A percentile compares a stretch with the other conserved stretches of the same genome.
phyloP scores from a whole-genome alignment of 805 yeast genomes.

The Komagataella pastoris region DNA sequence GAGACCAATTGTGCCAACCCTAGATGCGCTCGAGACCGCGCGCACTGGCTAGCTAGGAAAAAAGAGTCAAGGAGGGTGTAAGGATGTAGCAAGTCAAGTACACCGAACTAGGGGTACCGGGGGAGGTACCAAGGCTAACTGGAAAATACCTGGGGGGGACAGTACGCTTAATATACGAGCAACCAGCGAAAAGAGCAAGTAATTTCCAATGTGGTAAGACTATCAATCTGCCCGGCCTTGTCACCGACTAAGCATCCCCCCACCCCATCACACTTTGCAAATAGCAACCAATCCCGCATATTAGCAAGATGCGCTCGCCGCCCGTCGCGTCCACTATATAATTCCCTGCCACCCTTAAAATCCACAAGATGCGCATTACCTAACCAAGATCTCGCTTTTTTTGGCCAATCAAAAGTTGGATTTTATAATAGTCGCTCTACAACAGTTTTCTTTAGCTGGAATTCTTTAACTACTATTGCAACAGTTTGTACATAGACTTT shows the following conservation, averaged over 20 bases:
- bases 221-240: neutral
- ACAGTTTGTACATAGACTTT: neutral
- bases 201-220: neutral
- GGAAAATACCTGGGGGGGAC: neutral
- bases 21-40: neutral
- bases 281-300: neutral
- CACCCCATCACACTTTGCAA: neutral
- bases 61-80: neutral
- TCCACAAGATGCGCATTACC: neutral
- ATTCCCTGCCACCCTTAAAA: neutral
- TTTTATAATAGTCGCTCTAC: neutral
- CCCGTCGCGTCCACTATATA: neutral
- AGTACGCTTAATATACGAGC: neutral
- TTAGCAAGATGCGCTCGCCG: neutral
- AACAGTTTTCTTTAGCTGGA: neutral
- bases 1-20: neutral
- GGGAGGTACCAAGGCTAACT: neutral
- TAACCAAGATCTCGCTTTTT: neutral
- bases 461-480: neutral
- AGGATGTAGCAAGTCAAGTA: neutral
- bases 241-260: neutral
- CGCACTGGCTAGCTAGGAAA: neutral
- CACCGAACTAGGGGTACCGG: neutral
- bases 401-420: slow-evolving; percentile 1
- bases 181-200: neutral